phyloP scores from a whole-genome alignment of 192 early-diverging fungal species.

The Mortierella claussenii region DNA sequence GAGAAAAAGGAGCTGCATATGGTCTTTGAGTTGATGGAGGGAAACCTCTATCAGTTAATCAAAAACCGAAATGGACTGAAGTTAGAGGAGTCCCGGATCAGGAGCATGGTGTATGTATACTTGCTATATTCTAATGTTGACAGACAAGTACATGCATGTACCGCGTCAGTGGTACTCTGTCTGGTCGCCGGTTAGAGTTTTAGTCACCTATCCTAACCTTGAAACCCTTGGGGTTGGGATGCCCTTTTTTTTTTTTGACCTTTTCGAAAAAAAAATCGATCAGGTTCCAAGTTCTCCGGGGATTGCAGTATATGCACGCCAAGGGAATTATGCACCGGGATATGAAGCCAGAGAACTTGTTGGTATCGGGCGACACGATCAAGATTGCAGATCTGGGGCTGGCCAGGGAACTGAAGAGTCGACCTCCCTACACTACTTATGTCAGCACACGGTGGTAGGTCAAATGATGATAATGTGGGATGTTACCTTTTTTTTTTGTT shows the following conservation, averaged over 20 bases:
- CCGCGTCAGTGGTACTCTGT: too few relatives aligned
- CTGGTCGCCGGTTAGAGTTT: too few relatives aligned
- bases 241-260: neutral
- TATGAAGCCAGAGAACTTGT: slow-evolving; percentile 97
- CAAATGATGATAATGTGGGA: too few relatives aligned
- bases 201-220: too few relatives aligned
- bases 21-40: slow-evolving; percentile 97
- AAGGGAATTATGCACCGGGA: slow-evolving; percentile 95
- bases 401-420: slow-evolving; percentile 88
- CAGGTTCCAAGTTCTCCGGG: slow-evolving; percentile 88
- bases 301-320: slow-evolving; percentile 92
- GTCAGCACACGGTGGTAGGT: slow-evolving; percentile 95
- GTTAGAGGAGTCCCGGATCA: slow-evolving; percentile 74
- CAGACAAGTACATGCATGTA: too few relatives aligned
- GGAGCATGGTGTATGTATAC: slow-evolving; percentile 77
- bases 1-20: slow-evolving; percentile 89
- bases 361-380: slow-evolving; percentile 71
- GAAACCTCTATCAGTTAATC: slow-evolving; percentile 93
- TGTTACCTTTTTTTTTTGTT: neutral
- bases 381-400: slow-evolving; percentile 99
- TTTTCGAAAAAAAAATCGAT: neutral
- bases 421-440: slow-evolving; percentile 95
- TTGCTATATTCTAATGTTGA: slow-evolving; percentile 9
- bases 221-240: too few relatives aligned
- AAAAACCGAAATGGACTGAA: slow-evolving; percentile 74